Evolutionary conservation across 2,329 filamentous ascomycete genomes (phyloP).

Genomic region (Bertia moriformis): DNA sequence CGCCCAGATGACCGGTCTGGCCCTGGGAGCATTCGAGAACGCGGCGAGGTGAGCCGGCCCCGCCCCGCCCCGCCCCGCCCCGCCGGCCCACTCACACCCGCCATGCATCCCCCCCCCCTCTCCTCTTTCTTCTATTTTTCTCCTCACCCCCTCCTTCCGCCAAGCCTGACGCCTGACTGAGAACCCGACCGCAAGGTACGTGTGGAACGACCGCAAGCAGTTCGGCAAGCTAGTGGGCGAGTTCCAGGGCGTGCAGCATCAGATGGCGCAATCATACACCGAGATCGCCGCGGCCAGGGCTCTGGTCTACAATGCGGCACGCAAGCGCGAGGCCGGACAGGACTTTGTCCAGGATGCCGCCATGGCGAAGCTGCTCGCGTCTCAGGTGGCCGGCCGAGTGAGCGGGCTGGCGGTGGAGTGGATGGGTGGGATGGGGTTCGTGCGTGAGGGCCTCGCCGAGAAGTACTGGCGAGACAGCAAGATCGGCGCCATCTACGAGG

Average conservation of each 20-base stretch:
- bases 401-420: slow-evolving; percentile 82
- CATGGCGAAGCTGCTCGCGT: slow-evolving; percentile 94
- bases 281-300: slow-evolving; percentile 86
- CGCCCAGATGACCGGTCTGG: slow-evolving; percentile 95
- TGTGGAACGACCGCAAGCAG: slow-evolving; percentile 96
- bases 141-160: neutral
- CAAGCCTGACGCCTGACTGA: too few relatives aligned
- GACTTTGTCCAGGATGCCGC: slow-evolving; percentile 91
- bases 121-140: slow-evolving; percentile 1
- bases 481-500: slow-evolving; percentile 96
- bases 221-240: slow-evolving; percentile 87
- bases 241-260: slow-evolving; percentile 99
- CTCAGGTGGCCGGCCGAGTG: slow-evolving; percentile 80
- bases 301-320: slow-evolving; percentile 85
- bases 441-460: slow-evolving; percentile 87
- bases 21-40: slow-evolving; percentile 88
- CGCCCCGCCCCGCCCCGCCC: too few relatives aligned
- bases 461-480: slow-evolving; percentile 97
- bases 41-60: too few relatives aligned
- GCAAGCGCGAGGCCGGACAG: slow-evolving; percentile 95
- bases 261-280: slow-evolving; percentile 88
- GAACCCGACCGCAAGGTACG: slow-evolving; percentile 61
- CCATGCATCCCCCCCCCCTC: too few relatives aligned
- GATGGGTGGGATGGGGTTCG: slow-evolving; percentile 99
- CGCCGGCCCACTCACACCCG: too few relatives aligned